These are phyloP conservation scores for Phyllachora maydis DNA, from an alignment of 2,329 filamentous ascomycete genomes.

Conservation along the genomic window DNA sequence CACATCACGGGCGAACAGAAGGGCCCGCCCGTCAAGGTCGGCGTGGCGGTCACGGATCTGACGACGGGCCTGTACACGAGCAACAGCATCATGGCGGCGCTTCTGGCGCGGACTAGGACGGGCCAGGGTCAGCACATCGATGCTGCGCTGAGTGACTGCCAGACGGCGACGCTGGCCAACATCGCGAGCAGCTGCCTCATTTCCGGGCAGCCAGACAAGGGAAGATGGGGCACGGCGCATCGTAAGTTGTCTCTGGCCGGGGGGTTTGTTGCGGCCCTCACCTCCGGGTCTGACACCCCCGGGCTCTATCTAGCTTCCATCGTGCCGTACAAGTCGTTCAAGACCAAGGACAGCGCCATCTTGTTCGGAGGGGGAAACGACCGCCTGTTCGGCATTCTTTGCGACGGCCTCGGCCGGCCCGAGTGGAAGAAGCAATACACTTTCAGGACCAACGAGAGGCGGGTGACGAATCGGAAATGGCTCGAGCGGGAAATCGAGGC, in stretches of 20 bases:
- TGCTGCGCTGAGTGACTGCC: conserved; percentile 77
- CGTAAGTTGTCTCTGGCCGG: conserved; percentile 35
- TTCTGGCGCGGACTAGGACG: conserved; percentile 54
- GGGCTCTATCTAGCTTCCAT: conserved; percentile 82
- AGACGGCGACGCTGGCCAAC: conserved; percentile 86
- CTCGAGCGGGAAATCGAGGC: conserved; percentile 65
- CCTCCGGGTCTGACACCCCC: background rate
- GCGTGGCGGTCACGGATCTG: conserved; percentile 88
- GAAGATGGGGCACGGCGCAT: conserved; percentile 91
- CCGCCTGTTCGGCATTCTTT: conserved; percentile 43
- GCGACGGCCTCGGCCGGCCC: conserved; percentile 32
- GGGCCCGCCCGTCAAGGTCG: conserved; percentile 87
- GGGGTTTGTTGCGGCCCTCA: background rate
- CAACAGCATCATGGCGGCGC: conserved; percentile 85
- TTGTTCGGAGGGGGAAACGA: conserved; percentile 57
- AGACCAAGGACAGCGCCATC: conserved; percentile 49
- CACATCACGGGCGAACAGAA: conserved; percentile 85
- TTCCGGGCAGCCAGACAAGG: conserved; percentile 69
- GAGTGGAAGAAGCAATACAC: conserved; percentile 38
- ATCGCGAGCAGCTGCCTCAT: conserved; percentile 84
- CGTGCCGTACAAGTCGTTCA: conserved; percentile 80
- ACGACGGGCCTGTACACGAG: conserved; percentile 90
- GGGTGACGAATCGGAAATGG: conserved; percentile 51
- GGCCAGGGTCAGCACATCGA: conserved; percentile 84
- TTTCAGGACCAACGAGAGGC: conserved; percentile 38